Evolutionary conservation across 2,329 filamentous ascomycete species (phyloP).

Genomic region (Didymella pinodella): DNA sequence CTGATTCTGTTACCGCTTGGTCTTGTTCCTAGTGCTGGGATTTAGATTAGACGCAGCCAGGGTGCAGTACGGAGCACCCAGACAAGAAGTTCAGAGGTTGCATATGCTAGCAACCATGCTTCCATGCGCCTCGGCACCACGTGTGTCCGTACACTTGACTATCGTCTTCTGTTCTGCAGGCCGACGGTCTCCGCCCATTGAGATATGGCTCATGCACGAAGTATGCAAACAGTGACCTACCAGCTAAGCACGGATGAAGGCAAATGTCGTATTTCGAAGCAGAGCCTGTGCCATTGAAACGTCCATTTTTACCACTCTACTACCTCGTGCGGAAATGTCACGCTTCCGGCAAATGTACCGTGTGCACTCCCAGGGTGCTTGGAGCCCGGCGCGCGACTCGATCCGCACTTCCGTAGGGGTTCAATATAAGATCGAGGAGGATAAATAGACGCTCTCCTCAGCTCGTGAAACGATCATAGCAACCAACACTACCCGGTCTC

Average conservation of each 20-base stretch:
- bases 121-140: background rate
- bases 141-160: background rate
- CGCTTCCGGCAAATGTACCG: background rate
- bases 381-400: background rate
- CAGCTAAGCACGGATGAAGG: background rate
- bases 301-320: background rate
- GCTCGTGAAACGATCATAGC: background rate
- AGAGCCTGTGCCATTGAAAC: background rate
- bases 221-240: background rate
- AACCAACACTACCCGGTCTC: background rate
- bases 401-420: background rate
- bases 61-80: slow-evolving; percentile 4
- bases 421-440: background rate
- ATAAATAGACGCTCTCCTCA: slow-evolving; percentile 15
- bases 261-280: background rate
- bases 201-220: background rate
- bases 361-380: background rate
- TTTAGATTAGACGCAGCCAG: slow-evolving; percentile 8
- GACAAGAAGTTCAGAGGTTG: slow-evolving; percentile 5
- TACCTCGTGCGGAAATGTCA: background rate
- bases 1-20: slow-evolving; percentile 4
- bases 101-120: slow-evolving; percentile 1
- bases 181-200: background rate
- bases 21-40: slow-evolving; percentile 2
- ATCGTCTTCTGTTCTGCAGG: background rate